Evolutionary conservation across 805 yeast genomes (phyloP).

Genomic region (Yarrowia bubula): DNA sequence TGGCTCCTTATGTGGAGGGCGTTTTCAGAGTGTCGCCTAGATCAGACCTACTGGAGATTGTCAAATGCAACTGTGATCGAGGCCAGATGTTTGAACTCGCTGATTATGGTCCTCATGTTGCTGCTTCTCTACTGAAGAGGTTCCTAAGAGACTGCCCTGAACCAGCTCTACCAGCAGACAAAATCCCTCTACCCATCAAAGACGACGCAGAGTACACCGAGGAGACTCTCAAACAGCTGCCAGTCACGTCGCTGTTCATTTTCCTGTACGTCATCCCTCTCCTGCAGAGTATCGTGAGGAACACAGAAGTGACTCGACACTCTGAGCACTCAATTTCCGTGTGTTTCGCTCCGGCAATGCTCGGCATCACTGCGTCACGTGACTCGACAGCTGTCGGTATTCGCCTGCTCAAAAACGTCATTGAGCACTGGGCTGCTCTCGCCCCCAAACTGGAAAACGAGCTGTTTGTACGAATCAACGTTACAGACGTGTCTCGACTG

Average conservation of each 20-base stretch:
- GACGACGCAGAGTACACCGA: constrained; percentile 50
- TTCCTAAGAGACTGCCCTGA: constrained; percentile 52
- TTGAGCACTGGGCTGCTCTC: constrained; percentile 52
- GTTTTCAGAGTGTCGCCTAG: constrained; percentile 33
- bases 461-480: constrained; percentile 17
- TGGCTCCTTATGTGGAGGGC: constrained; percentile 30
- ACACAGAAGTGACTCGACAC: constrained; percentile 42
- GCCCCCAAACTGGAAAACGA: constrained; percentile 7
- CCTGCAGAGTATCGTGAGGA: constrained; percentile 45
- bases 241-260: constrained; percentile 29
- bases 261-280: constrained; percentile 37
- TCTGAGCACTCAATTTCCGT: constrained; percentile 46
- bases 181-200: constrained; percentile 52
- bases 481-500: neutral
- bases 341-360: constrained; percentile 53
- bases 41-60: constrained; percentile 34
- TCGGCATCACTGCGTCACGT: constrained; percentile 50
- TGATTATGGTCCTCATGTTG: constrained; percentile 56
- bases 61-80: constrained; percentile 43
- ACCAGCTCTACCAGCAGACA: constrained; percentile 53
- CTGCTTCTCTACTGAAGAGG: constrained; percentile 46
- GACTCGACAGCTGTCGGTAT: constrained; percentile 52
- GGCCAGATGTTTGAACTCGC: constrained; percentile 53
- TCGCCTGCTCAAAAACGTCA: constrained; percentile 52
- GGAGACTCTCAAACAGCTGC: constrained; percentile 37